Percentiles rank a stretch among this genome's conserved stretches.
These are phyloP conservation scores for Coniochaeta sp. DNA, from an alignment of 2,329 filamentous ascomycete species.

Conservation along the genomic window DNA sequence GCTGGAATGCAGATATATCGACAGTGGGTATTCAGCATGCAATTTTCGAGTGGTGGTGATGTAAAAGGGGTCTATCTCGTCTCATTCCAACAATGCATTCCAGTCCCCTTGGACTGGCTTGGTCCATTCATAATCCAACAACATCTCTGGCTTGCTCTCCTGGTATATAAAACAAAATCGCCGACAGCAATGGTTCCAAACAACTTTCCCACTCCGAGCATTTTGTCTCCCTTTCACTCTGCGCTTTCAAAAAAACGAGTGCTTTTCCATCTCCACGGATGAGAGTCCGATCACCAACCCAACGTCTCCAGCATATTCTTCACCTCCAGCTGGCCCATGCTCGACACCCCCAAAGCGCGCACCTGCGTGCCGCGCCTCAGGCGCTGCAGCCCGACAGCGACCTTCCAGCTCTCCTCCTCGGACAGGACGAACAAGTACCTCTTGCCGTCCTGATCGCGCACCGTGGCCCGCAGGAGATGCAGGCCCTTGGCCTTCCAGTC, in stretches of 20 bases:
- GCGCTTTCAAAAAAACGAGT: not conserved
- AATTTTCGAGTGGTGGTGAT: not conserved
- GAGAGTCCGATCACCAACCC: conserved; percentile 38
- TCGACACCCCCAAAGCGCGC: conserved; percentile 49
- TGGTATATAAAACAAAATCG: not conserved
- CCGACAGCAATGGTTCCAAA: not conserved
- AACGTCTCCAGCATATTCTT: conserved; percentile 49
- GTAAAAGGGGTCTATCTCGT: not conserved
- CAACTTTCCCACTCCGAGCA: not conserved
- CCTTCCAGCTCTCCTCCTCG: conserved; percentile 62
- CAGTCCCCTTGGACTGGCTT: not conserved
- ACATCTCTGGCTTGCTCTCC: not conserved
- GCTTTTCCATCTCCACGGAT: too few relatives aligned
- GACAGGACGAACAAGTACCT: conserved; percentile 57
- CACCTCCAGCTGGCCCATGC: conserved; percentile 46
- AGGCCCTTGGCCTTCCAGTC: conserved; percentile 47
- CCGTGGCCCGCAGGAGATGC: conserved; percentile 55
- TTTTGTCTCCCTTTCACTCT: not conserved
- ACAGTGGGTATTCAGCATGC: not conserved
- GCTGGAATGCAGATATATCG: not conserved
- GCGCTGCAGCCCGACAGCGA: conserved; percentile 52
- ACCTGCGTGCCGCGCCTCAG: conserved; percentile 54
- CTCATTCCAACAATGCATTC: not conserved
- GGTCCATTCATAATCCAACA: not conserved
- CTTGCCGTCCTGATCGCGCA: conserved; percentile 60